These are phyloP conservation scores for Fusarium sublunatum DNA, from an alignment of 2,329 filamentous ascomycete genomes.

Conservation along the genomic window DNA sequence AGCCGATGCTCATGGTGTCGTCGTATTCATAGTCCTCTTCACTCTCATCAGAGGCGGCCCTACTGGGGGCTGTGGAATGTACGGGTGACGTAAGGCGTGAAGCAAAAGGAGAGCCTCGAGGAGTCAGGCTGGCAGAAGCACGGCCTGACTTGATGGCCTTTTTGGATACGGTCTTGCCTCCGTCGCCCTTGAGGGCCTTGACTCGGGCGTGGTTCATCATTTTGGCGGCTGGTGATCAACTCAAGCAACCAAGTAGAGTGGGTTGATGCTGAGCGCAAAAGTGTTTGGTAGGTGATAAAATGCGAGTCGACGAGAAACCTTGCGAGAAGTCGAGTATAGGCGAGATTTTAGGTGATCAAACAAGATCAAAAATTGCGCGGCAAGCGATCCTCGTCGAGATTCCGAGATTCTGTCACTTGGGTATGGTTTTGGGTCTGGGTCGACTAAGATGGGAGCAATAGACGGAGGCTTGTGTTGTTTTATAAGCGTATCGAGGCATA, in stretches of 20 bases:
- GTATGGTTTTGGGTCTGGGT: slow-evolving; percentile 39
- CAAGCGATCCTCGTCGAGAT: slow-evolving; percentile 43
- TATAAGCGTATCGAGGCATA: slow-evolving; percentile 40
- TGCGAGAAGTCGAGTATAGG: slow-evolving; percentile 24
- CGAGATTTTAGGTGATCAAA: slow-evolving; percentile 12
- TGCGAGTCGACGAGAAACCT: slow-evolving; percentile 42
- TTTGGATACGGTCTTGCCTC: slow-evolving; percentile 74
- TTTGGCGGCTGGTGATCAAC: not conserved
- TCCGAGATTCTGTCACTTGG: slow-evolving; percentile 34
- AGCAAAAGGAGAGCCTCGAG: slow-evolving; percentile 66
- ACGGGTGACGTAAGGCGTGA: slow-evolving; percentile 68
- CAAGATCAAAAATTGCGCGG: slow-evolving; percentile 29
- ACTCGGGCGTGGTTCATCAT: slow-evolving; percentile 73
- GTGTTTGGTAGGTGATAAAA: slow-evolving; percentile 2
- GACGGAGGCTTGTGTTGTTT: slow-evolving; percentile 33
- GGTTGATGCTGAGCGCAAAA: not conserved
- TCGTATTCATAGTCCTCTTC: slow-evolving; percentile 64
- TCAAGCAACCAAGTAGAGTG: not conserved
- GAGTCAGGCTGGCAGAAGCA: slow-evolving; percentile 68
- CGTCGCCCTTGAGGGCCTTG: slow-evolving; percentile 75
- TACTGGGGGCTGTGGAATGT: slow-evolving; percentile 69
- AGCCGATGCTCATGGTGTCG: slow-evolving; percentile 57
- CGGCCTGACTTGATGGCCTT: slow-evolving; percentile 72
- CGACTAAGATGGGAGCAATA: slow-evolving; percentile 38
- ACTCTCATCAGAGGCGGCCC: slow-evolving; percentile 71